These are phyloP conservation scores for Didymella glomerata DNA, from an alignment of 2,329 filamentous ascomycete genomes.

Conservation along the genomic window DNA sequence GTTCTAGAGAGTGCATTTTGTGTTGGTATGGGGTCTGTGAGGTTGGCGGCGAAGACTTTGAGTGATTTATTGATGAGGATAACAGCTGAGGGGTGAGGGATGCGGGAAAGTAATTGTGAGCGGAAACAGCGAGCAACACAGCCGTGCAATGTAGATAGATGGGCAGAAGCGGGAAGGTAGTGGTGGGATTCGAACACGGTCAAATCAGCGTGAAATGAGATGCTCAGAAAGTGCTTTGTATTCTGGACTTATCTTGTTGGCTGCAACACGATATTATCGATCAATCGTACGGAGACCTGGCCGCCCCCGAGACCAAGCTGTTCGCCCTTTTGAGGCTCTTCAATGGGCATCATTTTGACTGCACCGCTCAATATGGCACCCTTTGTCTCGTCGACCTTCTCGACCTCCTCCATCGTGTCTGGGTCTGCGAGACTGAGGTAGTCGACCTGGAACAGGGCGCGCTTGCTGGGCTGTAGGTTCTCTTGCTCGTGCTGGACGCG, in stretches of 20 bases:
- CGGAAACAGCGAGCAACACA: background rate
- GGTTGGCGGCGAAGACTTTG: background rate
- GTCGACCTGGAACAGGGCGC: slow-evolving; percentile 82
- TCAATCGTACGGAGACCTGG: slow-evolving; percentile 81
- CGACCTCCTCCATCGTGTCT: slow-evolving; percentile 80
- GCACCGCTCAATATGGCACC: slow-evolving; percentile 91
- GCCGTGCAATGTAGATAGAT: background rate
- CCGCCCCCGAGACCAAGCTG: slow-evolving; percentile 74
- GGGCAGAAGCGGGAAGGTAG: background rate
- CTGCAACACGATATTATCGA: slow-evolving; percentile 85
- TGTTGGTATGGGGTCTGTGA: too few species aligned
- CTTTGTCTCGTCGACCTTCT: slow-evolving; percentile 70
- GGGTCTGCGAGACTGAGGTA: slow-evolving; percentile 93
- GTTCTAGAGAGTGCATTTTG: background rate
- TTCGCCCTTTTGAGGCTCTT: slow-evolving; percentile 73
- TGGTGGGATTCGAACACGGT: background rate
- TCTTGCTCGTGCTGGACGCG: slow-evolving; percentile 68
- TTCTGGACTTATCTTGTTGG: slow-evolving; percentile 28
- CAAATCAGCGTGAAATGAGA: background rate
- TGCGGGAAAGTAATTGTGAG: background rate
- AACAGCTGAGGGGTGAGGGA: background rate
- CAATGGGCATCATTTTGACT: slow-evolving; percentile 85
- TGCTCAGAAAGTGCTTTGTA: background rate
- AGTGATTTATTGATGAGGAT: too few species aligned
- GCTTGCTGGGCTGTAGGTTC: slow-evolving; percentile 64